Evolutionary conservation across 192 early-diverging fungal genomes (phyloP).

Genomic region (Coemansia sp.): DNA sequence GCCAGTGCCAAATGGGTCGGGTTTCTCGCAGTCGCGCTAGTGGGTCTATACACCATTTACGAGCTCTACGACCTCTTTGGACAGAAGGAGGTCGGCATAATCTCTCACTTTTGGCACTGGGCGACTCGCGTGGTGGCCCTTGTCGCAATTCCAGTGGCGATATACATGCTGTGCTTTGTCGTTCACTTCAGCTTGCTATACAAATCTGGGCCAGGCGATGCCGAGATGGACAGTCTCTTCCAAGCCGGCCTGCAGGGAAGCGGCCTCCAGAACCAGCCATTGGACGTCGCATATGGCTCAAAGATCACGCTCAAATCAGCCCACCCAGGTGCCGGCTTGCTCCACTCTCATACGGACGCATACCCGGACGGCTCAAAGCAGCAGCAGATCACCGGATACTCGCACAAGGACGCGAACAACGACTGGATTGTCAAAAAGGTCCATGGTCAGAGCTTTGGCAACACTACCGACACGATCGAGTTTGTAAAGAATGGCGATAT

Average conservation of each 20-base stretch:
- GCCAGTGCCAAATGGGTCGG: constrained; percentile 98
- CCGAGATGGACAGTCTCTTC: constrained; percentile 96
- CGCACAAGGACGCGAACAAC: constrained; percentile 94
- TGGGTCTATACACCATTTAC: constrained; percentile 91
- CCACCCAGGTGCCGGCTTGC: constrained; percentile 67
- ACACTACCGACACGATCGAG: constrained; percentile 57
- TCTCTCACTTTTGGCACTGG: constrained; percentile 81
- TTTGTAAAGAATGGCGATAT: constrained; percentile 79
- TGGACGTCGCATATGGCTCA: constrained; percentile 93
- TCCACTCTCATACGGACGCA: constrained; percentile 91
- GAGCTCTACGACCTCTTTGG: constrained; percentile 92
- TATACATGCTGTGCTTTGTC: constrained; percentile 85
- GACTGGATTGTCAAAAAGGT: constrained; percentile 77
- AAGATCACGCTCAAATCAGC: constrained; percentile 83
- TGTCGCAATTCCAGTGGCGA: constrained; percentile 77
- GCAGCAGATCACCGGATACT: constrained; percentile 96
- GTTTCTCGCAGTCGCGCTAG: constrained; percentile 85
- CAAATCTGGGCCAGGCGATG: constrained; percentile 83
- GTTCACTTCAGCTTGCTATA: constrained; percentile 89
- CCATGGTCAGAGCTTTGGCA: constrained; percentile 53
- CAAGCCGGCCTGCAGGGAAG: constrained; percentile 90
- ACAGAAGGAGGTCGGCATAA: constrained; percentile 64
- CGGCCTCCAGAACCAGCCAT: constrained; percentile 76
- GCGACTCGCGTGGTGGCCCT: constrained; percentile 77
- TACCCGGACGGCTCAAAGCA: constrained; percentile 89